These are phyloP conservation scores for Verticillium klebahnii DNA, from an alignment of 2,329 filamentous ascomycete species.

Conservation along the genomic window DNA sequence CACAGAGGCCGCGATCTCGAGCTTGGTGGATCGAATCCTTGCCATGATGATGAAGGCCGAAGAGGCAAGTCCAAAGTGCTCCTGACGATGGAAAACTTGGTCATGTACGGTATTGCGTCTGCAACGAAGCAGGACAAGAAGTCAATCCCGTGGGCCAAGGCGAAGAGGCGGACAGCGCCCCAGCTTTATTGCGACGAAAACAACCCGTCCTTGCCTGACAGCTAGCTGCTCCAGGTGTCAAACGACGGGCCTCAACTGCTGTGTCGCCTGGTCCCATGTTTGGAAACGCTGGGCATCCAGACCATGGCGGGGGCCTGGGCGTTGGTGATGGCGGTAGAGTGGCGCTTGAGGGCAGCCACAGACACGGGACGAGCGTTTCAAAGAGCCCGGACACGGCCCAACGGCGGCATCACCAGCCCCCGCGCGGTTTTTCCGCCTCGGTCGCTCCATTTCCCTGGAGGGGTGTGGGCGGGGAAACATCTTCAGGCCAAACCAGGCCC, in stretches of 20 bases:
- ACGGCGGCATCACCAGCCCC: neutral
- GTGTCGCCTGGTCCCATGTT: neutral
- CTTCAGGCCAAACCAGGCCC: neutral
- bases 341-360: neutral
- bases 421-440: neutral
- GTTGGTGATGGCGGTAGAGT: neutral
- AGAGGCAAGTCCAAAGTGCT: neutral
- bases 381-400: neutral
- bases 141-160: neutral
- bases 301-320: neutral
- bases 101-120: neutral
- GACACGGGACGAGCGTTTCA: neutral
- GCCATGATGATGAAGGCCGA: neutral
- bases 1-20: neutral
- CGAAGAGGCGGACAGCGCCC: neutral
- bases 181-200: neutral
- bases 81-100: neutral
- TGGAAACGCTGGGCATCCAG: neutral
- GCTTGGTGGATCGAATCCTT: neutral
- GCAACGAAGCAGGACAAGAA: neutral
- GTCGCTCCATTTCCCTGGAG: neutral
- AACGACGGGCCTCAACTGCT: neutral
- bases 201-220: neutral
- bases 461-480: neutral
- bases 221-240: neutral